Conservation (phyloP, 331 rosid species). For the Acacia concinna region DNA sequence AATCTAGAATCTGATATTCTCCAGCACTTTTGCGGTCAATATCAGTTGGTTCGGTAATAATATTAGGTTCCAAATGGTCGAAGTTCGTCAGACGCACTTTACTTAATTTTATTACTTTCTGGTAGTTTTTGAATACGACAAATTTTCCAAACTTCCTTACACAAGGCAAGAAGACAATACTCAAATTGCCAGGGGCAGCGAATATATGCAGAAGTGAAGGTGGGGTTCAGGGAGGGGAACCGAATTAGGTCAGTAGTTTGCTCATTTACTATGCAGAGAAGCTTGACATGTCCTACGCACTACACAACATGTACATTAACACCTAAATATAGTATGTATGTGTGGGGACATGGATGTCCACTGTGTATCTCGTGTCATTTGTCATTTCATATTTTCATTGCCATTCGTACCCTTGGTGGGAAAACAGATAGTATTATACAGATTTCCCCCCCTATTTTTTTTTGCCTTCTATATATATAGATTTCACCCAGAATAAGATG, state of each 20-base stretch:
- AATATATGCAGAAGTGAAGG: neutral
- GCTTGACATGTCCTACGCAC: neutral
- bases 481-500: neutral
- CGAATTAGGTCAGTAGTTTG: neutral
- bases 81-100: neutral
- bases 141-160: neutral
- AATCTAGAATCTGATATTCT: neutral
- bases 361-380: neutral
- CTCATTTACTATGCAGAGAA: neutral
- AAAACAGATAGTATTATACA: too few species aligned
- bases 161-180: neutral
- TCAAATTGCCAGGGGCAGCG: neutral
- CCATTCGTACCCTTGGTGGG: neutral
- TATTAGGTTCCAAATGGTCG: neutral
- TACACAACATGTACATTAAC: neutral
- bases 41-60: neutral
- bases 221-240: neutral
- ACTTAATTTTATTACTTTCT: neutral
- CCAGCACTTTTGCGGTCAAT: neutral
- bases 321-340: neutral
- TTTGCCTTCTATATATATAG: too few species aligned
- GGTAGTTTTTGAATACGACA: neutral
- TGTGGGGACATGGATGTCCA: neutral
- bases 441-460: too few species aligned
- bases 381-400: neutral